Evolutionary conservation across 768 basidiomycete species (phyloP).

Genomic region (Sutorius australiensis): DNA sequence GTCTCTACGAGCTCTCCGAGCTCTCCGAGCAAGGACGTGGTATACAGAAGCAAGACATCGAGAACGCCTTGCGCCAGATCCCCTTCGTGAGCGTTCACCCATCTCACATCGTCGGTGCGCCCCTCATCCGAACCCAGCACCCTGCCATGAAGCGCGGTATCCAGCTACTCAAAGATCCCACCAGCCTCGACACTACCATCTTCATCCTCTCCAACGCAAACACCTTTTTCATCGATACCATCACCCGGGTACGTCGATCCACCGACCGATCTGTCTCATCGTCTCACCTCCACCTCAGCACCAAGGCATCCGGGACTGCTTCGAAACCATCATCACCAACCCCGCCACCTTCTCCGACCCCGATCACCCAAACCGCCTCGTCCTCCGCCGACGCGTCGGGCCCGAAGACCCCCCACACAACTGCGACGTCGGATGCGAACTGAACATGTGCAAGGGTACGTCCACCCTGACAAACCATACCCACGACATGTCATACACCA

Average conservation of each 20-base stretch:
- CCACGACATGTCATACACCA: not conserved
- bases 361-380: slow-evolving; percentile 62
- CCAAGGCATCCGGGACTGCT: slow-evolving; percentile 67
- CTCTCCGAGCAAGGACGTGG: slow-evolving; percentile 56
- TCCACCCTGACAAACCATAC: not conserved
- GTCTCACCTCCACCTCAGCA: slow-evolving; percentile 40
- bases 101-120: not conserved
- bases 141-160: slow-evolving; percentile 95
- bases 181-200: slow-evolving; percentile 65
- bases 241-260: slow-evolving; percentile 59
- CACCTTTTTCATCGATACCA: slow-evolving; percentile 84
- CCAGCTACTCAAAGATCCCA: slow-evolving; percentile 61
- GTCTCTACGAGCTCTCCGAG: slow-evolving; percentile 67
- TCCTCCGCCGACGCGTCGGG: slow-evolving; percentile 71
- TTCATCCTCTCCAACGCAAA: slow-evolving; percentile 95
- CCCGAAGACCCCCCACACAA: slow-evolving; percentile 74
- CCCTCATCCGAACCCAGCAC: slow-evolving; percentile 51
- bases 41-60: slow-evolving; percentile 69
- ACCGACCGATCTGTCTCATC: not conserved
- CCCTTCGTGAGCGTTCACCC: slow-evolving; percentile 65
- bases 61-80: slow-evolving; percentile 70
- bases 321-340: slow-evolving; percentile 88
- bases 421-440: slow-evolving; percentile 85
- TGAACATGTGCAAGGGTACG: slow-evolving; percentile 97
- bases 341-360: slow-evolving; percentile 75